Conservation (phyloP, 1,139 yeast genomes). For the Diutina pseudorugosa region DNA sequence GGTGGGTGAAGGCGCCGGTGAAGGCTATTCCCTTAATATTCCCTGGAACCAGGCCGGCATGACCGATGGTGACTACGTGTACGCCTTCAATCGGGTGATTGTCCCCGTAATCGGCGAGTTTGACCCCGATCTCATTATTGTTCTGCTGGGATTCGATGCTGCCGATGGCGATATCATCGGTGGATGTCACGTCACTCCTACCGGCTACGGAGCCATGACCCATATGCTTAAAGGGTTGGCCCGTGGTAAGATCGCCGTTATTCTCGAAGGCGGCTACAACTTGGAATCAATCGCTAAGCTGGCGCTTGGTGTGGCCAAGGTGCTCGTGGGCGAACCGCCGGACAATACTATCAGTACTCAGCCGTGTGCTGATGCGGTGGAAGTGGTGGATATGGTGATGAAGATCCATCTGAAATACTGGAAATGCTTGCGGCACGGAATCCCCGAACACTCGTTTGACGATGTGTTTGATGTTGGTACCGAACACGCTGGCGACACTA, state of each 20-base stretch:
- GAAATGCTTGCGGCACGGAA: slow-evolving; percentile 74
- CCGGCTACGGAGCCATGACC: slow-evolving; percentile 95
- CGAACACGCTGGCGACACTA: neutral
- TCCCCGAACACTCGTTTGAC: slow-evolving; percentile 25
- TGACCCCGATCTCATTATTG: slow-evolving; percentile 84
- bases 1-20: slow-evolving; percentile 78
- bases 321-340: slow-evolving; percentile 90
- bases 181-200: slow-evolving; percentile 93
- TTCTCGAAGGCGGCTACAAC: slow-evolving; percentile 94
- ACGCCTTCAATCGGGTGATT: slow-evolving; percentile 81
- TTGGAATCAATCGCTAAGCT: slow-evolving; percentile 82
- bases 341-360: slow-evolving; percentile 49
- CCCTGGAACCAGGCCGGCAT: slow-evolving; percentile 94
- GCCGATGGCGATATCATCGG: slow-evolving; percentile 98
- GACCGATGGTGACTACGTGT: slow-evolving; percentile 91
- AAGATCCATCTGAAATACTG: slow-evolving; percentile 77
- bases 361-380: slow-evolving; percentile 73
- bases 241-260: slow-evolving; percentile 77
- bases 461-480: slow-evolving; percentile 15
- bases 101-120: slow-evolving; percentile 85
- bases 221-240: slow-evolving; percentile 83
- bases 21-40: slow-evolving; percentile 77
- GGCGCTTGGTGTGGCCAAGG: slow-evolving; percentile 88
- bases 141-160: slow-evolving; percentile 95
- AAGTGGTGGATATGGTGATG: slow-evolving; percentile 74